Percentiles rank a stretch among this genome's conserved stretches.
Conservation (phyloP, 176 grass and related monocot genomes). For the Phyllostachys edulis region DNA sequence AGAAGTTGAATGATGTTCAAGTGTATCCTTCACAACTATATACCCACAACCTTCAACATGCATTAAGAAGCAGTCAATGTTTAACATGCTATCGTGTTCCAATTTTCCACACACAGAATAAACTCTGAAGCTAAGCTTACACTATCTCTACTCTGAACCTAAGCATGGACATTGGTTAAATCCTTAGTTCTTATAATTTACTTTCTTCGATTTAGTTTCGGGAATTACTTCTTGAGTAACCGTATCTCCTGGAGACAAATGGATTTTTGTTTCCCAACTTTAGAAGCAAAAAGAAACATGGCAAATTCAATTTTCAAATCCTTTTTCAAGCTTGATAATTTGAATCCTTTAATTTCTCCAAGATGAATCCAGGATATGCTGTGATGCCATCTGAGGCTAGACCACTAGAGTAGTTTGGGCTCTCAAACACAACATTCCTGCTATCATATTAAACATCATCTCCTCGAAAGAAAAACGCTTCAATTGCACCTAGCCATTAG, state of each 20-base stretch:
- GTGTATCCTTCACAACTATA: not conserved
- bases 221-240: not conserved
- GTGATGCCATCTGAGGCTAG: not conserved
- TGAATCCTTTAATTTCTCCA: not conserved
- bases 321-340: not conserved
- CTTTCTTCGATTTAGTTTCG: not conserved
- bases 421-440: not conserved
- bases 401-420: not conserved
- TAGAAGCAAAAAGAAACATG: not conserved
- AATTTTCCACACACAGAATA: slow-evolving; percentile 13
- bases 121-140: slow-evolving; percentile 12
- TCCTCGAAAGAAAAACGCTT: not conserved
- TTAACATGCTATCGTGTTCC: not conserved
- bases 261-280: not conserved
- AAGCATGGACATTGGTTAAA: slow-evolving; percentile 12
- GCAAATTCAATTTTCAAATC: not conserved
- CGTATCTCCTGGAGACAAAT: not conserved
- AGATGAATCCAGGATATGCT: not conserved
- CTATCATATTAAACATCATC: slow-evolving; percentile 4
- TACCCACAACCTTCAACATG: not conserved
- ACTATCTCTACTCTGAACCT: not conserved
- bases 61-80: not conserved
- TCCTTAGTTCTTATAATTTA: not conserved
- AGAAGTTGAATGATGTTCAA: not conserved
- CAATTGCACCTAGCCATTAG: not conserved